Base-by-base conservation (phyloP, 2,329 filamentous ascomycete species). In the Decorospora gaudefroyi region DNA sequence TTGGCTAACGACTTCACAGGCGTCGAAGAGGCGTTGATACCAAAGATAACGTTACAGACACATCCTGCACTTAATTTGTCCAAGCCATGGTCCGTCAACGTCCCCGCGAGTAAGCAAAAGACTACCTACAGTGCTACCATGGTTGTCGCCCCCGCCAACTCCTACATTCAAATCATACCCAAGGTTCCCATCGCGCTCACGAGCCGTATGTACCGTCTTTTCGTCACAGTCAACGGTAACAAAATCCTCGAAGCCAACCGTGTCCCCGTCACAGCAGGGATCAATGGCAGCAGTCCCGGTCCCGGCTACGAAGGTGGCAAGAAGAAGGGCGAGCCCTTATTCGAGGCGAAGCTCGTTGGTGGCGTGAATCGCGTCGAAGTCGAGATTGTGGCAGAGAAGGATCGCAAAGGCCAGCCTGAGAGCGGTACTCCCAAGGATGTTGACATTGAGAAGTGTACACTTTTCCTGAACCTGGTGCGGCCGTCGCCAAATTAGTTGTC, bases 361-460 rank as follows among this genome's bases (percentile, higher is more conserved):
- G 90, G 89, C 5, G 78, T 90, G 36, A 95, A 93, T 57, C 80
- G 85, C 31, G 80, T 96, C 36, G 86, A 90, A 58, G 78, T 95
- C 6, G 87, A 92, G 59, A 76, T 92, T 45, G 82, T 90, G 52
- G 88, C 87, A 1, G 84, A 85, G 5, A 78, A 88, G 29, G 51
- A 82, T 80, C 1, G 81, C 76, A 59, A 54, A 44, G 38, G 49
- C 28, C 46, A 55, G 30, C 22, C 48, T 6, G 60, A 65, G 32
- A 58, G 62, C 5, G 63, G 53, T 12, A 46, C 53, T 31, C 46
- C 48, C 9, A 68, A 62, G 42, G 69, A 85, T 50, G 80, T 86
- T 23, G 89, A 93, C 65, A 75, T 91, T 51, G 90, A 96, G 73
- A 86, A 86, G 58, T 78, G 90, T 44, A 89, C 83, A 1, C 76